phyloP scores from a whole-genome alignment of 352 stramenopile species.

The Pythium phragmiticola region DNA sequence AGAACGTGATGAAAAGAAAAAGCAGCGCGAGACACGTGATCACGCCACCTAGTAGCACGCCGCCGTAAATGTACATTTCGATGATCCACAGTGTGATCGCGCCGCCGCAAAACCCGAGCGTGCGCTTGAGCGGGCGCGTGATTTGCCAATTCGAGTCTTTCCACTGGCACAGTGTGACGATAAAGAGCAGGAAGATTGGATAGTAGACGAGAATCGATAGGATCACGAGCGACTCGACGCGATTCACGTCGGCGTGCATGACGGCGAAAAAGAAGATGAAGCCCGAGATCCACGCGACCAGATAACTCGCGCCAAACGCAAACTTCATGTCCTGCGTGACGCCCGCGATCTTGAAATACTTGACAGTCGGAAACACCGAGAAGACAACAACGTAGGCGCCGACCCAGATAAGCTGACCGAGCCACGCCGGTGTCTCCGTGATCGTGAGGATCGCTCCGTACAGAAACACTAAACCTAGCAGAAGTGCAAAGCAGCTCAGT shows the following conservation, averaged over 20 bases:
- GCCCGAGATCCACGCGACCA: conserved; percentile 66
- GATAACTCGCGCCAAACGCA: conserved; percentile 46
- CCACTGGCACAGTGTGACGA: conserved; percentile 76
- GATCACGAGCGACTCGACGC: conserved; percentile 71
- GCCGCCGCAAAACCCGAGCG: conserved; percentile 31
- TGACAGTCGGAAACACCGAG: conserved; percentile 66
- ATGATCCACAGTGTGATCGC: conserved; percentile 66
- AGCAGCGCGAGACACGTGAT: conserved; percentile 60
- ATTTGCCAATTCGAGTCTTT: conserved; percentile 69
- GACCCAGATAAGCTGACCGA: conserved; percentile 77
- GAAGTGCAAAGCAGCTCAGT: conserved; percentile 50
- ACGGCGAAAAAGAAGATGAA: conserved; percentile 72
- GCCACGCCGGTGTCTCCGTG: conserved; percentile 62
- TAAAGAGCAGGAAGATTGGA: conserved; percentile 71
- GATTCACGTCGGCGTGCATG: conserved; percentile 58
- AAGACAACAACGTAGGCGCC: conserved; percentile 63
- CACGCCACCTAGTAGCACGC: conserved; percentile 47
- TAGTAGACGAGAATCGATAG: conserved; percentile 80
- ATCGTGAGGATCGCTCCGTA: conserved; percentile 66
- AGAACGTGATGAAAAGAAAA: conserved; percentile 74
- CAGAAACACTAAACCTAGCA: conserved; percentile 59
- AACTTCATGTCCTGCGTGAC: conserved; percentile 60
- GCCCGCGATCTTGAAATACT: conserved; percentile 73
- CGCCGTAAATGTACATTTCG: conserved; percentile 75
- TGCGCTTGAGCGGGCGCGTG: conserved; percentile 45